Conservation (phyloP, 2,329 filamentous ascomycete genomes). For the Sporothrix protearum region DNA sequence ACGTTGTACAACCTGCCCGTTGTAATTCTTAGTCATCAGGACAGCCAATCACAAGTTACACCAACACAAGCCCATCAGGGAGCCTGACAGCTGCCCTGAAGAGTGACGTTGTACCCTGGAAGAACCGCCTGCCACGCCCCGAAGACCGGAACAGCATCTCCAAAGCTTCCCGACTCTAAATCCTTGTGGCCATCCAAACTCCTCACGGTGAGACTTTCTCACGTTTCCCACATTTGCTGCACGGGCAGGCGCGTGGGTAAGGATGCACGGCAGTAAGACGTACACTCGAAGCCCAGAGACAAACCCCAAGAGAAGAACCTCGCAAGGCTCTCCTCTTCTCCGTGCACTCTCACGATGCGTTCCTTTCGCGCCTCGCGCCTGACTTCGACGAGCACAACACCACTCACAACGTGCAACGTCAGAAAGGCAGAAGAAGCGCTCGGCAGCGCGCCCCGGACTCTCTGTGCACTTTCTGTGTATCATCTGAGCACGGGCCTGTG, state of each 20-base stretch:
- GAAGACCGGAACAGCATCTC: background rate
- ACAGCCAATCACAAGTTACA: conserved; percentile 7
- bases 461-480: background rate
- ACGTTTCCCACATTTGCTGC: background rate
- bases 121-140: background rate
- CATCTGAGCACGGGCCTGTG: no score
- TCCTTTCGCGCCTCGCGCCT: no score
- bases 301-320: no score
- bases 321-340: background rate
- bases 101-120: background rate
- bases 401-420: background rate
- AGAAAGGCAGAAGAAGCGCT: background rate
- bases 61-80: background rate
- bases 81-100: background rate
- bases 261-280: background rate
- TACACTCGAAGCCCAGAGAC: no score
- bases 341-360: background rate
- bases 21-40: background rate
- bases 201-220: background rate
- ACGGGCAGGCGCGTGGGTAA: background rate
- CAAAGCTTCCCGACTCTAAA: background rate
- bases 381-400: background rate
- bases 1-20: no score
- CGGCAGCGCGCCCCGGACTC: background rate
- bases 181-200: background rate